Evolutionary conservation across 2,329 filamentous ascomycete species (phyloP).

Genomic region (Pseudogymnoascus verrucosus): DNA sequence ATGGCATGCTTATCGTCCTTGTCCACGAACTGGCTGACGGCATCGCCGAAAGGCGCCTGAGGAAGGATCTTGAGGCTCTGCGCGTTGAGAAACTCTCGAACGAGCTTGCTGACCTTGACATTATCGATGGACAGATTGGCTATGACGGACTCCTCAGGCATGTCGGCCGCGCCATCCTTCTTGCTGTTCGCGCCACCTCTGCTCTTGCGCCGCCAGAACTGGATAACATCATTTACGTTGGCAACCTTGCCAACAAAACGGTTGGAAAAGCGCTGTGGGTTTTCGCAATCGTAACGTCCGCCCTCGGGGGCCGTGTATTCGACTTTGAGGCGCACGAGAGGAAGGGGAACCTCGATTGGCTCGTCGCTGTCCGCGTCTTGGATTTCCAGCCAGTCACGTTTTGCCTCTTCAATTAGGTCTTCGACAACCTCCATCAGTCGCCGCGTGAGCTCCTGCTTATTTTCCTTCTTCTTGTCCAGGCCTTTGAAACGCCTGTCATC

Average conservation of each 20-base stretch:
- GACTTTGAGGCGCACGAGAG: slow-evolving; percentile 81
- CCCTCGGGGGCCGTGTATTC: slow-evolving; percentile 83
- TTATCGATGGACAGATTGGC: slow-evolving; percentile 59
- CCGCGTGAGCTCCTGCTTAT: slow-evolving; percentile 70
- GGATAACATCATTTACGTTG: slow-evolving; percentile 87
- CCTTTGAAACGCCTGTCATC: slow-evolving; percentile 70
- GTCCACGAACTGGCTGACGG: slow-evolving; percentile 84
- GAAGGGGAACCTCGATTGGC: slow-evolving; percentile 58
- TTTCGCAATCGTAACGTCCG: slow-evolving; percentile 82
- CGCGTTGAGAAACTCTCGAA: slow-evolving; percentile 76
- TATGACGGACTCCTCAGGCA: slow-evolving; percentile 57
- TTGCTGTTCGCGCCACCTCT: slow-evolving; percentile 34
- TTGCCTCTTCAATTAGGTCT: slow-evolving; percentile 79
- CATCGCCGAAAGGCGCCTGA: slow-evolving; percentile 86
- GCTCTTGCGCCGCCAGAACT: slow-evolving; percentile 87
- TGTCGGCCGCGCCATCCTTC: slow-evolving; percentile 42
- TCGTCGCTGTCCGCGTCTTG: slow-evolving; percentile 57
- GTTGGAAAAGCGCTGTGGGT: slow-evolving; percentile 92
- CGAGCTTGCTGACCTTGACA: slow-evolving; percentile 81
- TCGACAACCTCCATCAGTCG: slow-evolving; percentile 73
- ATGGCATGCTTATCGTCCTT: slow-evolving; percentile 94
- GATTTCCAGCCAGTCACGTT: slow-evolving; percentile 69
- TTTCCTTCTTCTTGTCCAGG: slow-evolving; percentile 73
- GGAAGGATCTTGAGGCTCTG: slow-evolving; percentile 90
- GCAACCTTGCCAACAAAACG: slow-evolving; percentile 85